Evolutionary conservation across 2,329 filamentous ascomycete species (phyloP).

Genomic region (Cadophora sp.): DNA sequence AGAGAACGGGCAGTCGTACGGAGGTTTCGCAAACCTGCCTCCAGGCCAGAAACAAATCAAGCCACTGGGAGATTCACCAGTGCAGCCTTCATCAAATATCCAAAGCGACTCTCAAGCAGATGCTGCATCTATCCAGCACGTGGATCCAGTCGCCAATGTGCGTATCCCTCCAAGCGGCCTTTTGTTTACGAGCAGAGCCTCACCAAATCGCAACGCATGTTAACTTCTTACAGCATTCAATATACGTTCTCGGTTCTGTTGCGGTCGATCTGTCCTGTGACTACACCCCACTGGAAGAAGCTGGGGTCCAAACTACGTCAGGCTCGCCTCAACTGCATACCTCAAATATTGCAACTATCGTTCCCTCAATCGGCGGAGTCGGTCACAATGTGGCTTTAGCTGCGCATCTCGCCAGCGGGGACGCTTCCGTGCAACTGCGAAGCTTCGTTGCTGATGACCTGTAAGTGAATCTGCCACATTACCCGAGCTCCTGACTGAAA

Average conservation of each 20-base stretch:
- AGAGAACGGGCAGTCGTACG: neutral
- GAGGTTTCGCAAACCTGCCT: neutral
- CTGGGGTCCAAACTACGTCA: neutral
- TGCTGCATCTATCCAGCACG: neutral
- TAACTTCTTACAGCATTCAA: constrained; percentile 37
- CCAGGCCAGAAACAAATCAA: neutral
- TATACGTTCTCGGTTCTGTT: constrained; percentile 91
- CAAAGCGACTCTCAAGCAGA: neutral
- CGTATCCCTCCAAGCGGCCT: neutral
- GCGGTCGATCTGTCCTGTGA: constrained; percentile 90
- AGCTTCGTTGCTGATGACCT: constrained; percentile 83
- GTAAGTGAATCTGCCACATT: constrained; percentile 49
- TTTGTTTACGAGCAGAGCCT: neutral
- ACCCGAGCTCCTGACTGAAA: neutral
- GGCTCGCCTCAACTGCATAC: constrained; percentile 61
- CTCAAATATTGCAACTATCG: constrained; percentile 84
- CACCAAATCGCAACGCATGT: neutral
- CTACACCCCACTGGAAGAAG: constrained; percentile 59
- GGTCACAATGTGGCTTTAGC: constrained; percentile 91
- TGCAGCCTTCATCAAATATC: neutral
- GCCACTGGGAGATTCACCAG: neutral
- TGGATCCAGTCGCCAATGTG: neutral
- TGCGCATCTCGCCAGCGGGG: constrained; percentile 70
- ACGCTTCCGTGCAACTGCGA: constrained; percentile 70
- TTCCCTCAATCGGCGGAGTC: constrained; percentile 86